Conservation (phyloP, 257 asterid species). For the Capsicum rhomboideum region DNA sequence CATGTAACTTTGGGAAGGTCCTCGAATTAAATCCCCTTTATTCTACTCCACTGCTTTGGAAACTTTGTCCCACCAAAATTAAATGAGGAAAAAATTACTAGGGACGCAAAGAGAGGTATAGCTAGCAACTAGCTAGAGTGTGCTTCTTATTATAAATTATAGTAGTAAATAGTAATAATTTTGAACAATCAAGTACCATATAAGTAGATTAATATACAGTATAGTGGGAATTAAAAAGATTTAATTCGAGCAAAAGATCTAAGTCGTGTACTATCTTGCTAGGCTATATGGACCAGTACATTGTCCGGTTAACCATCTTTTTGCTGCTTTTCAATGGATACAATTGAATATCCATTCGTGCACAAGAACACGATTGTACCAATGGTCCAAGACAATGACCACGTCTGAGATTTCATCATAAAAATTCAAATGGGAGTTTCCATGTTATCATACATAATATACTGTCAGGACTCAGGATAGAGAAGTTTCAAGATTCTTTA, state of each 20-base stretch:
- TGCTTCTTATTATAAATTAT: neutral
- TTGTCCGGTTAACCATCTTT: neutral
- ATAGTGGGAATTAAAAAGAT: neutral
- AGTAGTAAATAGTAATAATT: neutral
- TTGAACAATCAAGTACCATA: neutral
- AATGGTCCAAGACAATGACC: neutral
- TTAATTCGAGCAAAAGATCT: neutral
- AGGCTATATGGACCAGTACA: neutral
- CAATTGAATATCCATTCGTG: neutral
- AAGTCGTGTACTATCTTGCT: neutral
- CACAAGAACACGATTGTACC: neutral
- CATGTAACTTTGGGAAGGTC: too few species aligned
- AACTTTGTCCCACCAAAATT: too few species aligned
- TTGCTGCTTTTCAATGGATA: neutral
- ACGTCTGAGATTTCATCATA: neutral
- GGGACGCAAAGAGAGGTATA: neutral
- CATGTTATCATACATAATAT: neutral
- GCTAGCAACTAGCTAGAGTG: neutral
- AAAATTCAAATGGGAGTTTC: neutral
- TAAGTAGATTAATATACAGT: neutral
- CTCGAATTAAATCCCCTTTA: too few species aligned
- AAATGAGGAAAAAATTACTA: neutral
- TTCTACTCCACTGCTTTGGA: too few species aligned
- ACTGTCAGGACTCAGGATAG: neutral
- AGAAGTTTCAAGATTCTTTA: neutral